phyloP scores from a whole-genome alignment of 208 protist species.

The Trypanosoma lewisi region DNA sequence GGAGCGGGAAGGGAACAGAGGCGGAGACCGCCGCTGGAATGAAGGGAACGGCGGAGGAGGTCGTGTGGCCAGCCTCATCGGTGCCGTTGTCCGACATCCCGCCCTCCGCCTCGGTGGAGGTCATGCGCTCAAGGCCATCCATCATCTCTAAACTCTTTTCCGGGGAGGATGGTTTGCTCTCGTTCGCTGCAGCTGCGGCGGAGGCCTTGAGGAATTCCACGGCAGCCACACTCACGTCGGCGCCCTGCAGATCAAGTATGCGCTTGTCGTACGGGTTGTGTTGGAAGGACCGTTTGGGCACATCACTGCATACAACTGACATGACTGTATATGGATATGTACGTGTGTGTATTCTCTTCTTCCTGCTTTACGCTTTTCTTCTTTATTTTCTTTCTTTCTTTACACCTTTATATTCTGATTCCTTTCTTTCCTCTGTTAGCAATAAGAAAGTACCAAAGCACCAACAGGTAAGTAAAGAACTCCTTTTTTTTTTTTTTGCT shows the following conservation, averaged over 20 bases:
- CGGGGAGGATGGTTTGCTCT: background rate
- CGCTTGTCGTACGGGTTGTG: slow-evolving; percentile 17
- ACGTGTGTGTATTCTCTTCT: too few species aligned
- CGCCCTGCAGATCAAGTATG: slow-evolving; percentile 4
- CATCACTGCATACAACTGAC: background rate
- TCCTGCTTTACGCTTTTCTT: too few species aligned
- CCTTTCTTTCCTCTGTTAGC: slow-evolving; percentile 5
- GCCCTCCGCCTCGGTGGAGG: slow-evolving; percentile 7
- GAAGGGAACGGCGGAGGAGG: background rate
- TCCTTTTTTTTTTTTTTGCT: slow-evolving; percentile 9
- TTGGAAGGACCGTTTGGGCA: slow-evolving; percentile 9
- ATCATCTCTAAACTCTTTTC: slow-evolving; percentile 1
- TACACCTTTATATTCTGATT: background rate
- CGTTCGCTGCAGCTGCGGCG: background rate
- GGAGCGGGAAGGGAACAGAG: background rate
- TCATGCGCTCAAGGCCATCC: slow-evolving; percentile 8
- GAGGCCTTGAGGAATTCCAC: slow-evolving; percentile 8
- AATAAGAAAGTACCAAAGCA: too few species aligned
- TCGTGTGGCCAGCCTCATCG: slow-evolving; percentile 2
- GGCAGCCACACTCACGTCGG: background rate
- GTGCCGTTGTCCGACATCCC: slow-evolving; percentile 23
- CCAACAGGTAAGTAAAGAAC: too few species aligned
- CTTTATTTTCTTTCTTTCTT: background rate
- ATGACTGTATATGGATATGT: too few species aligned
- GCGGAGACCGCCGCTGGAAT: background rate